Evolutionary conservation across 1,284 basidiomycete genomes (phyloP), one percentile per base, ranked within the genome.

Genomic region (Mycosarcoma maydis): DNA sequence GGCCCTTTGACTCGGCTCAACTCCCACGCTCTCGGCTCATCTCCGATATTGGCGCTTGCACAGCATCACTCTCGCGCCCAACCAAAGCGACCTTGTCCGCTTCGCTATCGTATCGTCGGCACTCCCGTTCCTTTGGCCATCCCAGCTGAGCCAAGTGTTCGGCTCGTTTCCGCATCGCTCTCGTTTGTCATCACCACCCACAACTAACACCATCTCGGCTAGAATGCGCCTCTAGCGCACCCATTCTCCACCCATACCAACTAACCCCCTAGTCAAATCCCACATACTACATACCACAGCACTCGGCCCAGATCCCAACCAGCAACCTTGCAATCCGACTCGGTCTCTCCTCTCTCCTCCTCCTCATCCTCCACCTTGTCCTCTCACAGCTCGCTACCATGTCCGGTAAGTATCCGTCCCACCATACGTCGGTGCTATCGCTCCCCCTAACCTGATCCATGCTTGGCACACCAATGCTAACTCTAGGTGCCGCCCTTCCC

Each of bases 171-270:
- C 20, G 22, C 46, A 36, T 45, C 37, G 30, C 20, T 26, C 16
- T 45, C 41, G 33, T 5, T 17, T 29, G 4, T 50, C 40, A 16
- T 26, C 41, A 42, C 58, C 36, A 37, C n/a, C 36, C 8, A 45
- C 41, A 14, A 37, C 26, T 53, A 30, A 16, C 55, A 44, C 26
- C 49, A 60, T 48, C 50, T 26, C 40, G 30, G 13, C 20, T 41
- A 64, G 19, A 30, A 61, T 61, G 58, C 47, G 9, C 32, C 49
- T 61, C 32, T 57, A 57, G 40, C 53, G 29, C 30, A 17, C 13
- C 16, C 33, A 29, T 17, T 37, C 47, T 7, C 16, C 43, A n/a
- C 11, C 6, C 26, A 33, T 32, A 52, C 24, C 29, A 20, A 16
- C 38, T 5, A 22, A 30, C 13, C 7, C 3, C 32, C n/a, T 32